Base-by-base conservation (phyloP, 2,329 filamentous ascomycete species). In the Macrophomina pseudophaseolina region DNA sequence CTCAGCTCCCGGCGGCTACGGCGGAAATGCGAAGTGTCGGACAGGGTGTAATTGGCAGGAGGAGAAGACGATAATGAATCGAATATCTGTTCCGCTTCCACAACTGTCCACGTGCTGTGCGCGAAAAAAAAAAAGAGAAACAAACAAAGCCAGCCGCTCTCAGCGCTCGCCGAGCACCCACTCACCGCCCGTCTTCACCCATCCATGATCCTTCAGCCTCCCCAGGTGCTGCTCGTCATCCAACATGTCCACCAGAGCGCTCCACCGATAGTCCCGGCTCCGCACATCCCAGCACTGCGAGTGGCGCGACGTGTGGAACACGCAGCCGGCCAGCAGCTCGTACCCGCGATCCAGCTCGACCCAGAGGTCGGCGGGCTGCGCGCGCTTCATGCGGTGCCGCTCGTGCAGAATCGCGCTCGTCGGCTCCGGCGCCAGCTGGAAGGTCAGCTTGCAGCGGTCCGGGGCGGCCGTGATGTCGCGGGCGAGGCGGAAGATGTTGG, bases 401-500 rank as follows among this genome's bases (percentile, higher is more conserved):
- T 79, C 74, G 28, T 75, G 73, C 8, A 83, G 71, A 2, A 82
- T 72, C 11, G 75, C 72, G 28, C 79, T 80, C 18, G 78, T 74
- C 0, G 74, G 72, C 5, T 78, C 76, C 0, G 82, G 81, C 0
- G 81, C 80, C 9, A 84, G 75, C 60, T 81, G 78, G 8, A 83
- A 71, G 3, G 76, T 71, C 1, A 83, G 81, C 46, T 44, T 78
- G 73, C 11, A 68, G 70, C 8, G 79, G 71, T 38, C 70, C 3
- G 70, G 68, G 4, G 75, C 66, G 12, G 76, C 65, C 18, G 69
- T 67, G 4, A 68, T 71, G 49, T 30, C 16, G 16, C 30, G 38
- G 8, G 51, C 63, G 3, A 56, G 40, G 2, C 14, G 18, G 14
- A 12, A 23, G 59, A 91, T 82, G 73, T 92, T 89, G 5, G 84